These are phyloP conservation scores for Penicillium antarcticum DNA, from an alignment of 495 filamentous ascomycete genomes.

Conservation along the genomic window DNA sequence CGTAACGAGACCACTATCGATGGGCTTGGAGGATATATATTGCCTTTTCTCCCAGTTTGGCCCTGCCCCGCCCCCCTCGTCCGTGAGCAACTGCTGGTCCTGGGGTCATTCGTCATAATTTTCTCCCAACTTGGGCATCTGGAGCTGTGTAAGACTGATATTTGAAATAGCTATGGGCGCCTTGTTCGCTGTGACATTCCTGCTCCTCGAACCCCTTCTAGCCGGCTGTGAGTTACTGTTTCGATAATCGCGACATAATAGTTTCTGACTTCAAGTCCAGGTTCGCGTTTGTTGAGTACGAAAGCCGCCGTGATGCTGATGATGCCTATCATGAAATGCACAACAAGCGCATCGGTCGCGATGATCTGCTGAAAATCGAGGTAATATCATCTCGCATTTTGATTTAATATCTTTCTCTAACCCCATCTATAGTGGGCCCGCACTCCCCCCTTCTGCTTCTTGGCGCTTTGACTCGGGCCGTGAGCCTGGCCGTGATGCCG, in stretches of 20 bases:
- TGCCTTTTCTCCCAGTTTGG: not conserved
- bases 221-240: slow-evolving; percentile 75
- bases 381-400: slow-evolving; percentile 39
- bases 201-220: slow-evolving; percentile 86
- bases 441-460: slow-evolving; percentile 91
- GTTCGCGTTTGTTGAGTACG: slow-evolving; percentile 99
- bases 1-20: slow-evolving; percentile 6
- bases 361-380: slow-evolving; percentile 97
- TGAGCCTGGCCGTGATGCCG: slow-evolving; percentile 60
- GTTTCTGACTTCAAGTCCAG: slow-evolving; percentile 43
- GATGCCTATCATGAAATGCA: slow-evolving; percentile 99
- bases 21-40: not conserved
- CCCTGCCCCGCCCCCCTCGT: not conserved
- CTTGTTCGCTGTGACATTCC: slow-evolving; percentile 99
- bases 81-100: slow-evolving; percentile 4
- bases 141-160: slow-evolving; percentile 2
- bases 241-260: not conserved
- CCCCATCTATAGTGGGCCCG: slow-evolving; percentile 76
- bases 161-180: slow-evolving; percentile 77
- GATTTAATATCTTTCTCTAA: slow-evolving; percentile 6
- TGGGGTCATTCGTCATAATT: slow-evolving; percentile 13
- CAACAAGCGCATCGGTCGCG: slow-evolving; percentile 95
- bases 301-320: slow-evolving; percentile 97
- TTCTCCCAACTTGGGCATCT: not conserved
- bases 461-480: slow-evolving; percentile 94